A percentile compares a stretch with the other conserved stretches of the same genome.
phyloP scores from a whole-genome alignment of 495 filamentous ascomycete genomes.

The Neurospora sp. region DNA sequence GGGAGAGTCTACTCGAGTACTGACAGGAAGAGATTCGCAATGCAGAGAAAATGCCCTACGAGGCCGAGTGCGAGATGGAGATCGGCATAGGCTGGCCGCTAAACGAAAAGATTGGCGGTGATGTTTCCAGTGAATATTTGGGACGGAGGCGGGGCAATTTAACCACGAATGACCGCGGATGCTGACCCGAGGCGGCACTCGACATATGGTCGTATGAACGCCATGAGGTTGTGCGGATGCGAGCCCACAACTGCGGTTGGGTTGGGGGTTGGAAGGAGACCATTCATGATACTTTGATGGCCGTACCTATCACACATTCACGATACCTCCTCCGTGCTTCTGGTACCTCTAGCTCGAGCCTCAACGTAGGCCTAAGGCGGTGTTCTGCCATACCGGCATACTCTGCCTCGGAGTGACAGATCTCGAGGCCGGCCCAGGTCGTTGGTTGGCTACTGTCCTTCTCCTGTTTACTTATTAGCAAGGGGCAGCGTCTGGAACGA shows the following conservation, averaged over 20 bases:
- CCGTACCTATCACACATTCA: background rate
- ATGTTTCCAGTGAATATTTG: background rate
- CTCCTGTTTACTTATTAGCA: background rate
- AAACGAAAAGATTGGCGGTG: background rate
- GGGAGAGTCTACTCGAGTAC: background rate
- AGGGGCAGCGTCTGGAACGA: background rate
- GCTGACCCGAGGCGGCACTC: background rate
- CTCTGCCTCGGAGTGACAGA: background rate
- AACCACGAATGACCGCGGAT: background rate
- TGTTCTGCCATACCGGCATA: background rate
- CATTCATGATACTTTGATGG: background rate
- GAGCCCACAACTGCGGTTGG: background rate
- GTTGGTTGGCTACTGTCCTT: background rate
- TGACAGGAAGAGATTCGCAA: background rate
- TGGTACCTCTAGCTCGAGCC: background rate
- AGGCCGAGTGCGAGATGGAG: background rate
- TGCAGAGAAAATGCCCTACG: background rate
- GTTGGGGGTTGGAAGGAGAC: background rate
- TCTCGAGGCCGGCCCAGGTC: background rate
- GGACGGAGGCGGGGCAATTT: background rate
- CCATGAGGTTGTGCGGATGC: background rate
- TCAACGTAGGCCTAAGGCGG: background rate
- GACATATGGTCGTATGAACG: background rate
- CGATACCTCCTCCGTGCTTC: background rate
- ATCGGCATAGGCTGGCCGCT: background rate